Evolutionary conservation across 2,329 filamentous ascomycete genomes (phyloP).

Genomic region (Penicillium frequentans): DNA sequence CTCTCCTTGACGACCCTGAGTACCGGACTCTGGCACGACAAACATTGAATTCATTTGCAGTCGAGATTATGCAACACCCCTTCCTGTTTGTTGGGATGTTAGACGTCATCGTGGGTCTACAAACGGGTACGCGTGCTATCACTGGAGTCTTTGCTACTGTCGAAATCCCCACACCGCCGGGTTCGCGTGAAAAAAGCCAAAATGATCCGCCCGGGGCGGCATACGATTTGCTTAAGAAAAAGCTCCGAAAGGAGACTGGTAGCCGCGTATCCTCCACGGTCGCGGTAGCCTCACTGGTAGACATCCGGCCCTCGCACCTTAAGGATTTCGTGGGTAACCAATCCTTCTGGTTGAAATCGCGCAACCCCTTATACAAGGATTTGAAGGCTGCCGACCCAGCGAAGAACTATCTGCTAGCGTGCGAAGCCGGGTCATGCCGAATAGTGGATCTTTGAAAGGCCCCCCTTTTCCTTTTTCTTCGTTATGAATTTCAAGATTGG

Average conservation of each 20-base stretch:
- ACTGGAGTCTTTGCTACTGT: conserved; percentile 54
- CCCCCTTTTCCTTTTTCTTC: background rate
- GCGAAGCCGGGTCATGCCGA: conserved; percentile 38
- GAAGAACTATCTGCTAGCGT: conserved; percentile 42
- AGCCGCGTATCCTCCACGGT: conserved; percentile 33
- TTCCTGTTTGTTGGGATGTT: conserved; percentile 86
- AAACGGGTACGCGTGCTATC: conserved; percentile 65
- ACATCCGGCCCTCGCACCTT: conserved; percentile 35
- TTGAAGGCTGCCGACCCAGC: conserved; percentile 32
- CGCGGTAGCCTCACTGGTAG: conserved; percentile 35
- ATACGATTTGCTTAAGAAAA: conserved; percentile 31
- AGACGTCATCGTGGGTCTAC: conserved; percentile 70
- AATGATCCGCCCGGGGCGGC: conserved; percentile 25
- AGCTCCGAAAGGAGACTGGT: conserved; percentile 36
- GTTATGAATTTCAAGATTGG: background rate
- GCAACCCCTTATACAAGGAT: conserved; percentile 40
- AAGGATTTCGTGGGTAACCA: conserved; percentile 35
- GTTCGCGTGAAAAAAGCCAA: conserved; percentile 14
- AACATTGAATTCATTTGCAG: conserved; percentile 82
- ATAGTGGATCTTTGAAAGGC: conserved; percentile 33
- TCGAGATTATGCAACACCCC: conserved; percentile 88
- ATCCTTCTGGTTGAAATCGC: conserved; percentile 39
- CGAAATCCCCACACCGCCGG: conserved; percentile 14
- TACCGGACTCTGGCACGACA: conserved; percentile 68
- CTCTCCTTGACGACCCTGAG: conserved; percentile 64